Base-by-base conservation (phyloP, 2,329 filamentous ascomycete species). In the Botrytis porri region DNA sequence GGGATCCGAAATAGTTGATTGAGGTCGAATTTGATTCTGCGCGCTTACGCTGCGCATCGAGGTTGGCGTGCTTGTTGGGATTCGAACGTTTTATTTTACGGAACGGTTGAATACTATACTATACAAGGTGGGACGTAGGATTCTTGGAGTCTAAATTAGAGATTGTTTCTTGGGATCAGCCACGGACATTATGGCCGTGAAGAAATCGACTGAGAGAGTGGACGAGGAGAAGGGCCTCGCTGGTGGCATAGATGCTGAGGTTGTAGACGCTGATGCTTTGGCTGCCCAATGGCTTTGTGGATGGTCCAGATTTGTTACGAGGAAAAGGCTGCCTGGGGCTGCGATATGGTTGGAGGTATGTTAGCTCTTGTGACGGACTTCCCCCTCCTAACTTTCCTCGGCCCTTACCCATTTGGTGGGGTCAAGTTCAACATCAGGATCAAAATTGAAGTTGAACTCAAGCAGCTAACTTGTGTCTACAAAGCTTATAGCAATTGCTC, bases 261-360 rank as follows among this genome's bases (percentile, higher is more conserved):
- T 25, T 2, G 16, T 61, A 10, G 63, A n/a, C 1, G 48, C 48
- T 54, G 48, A 54, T 54, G 25, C 25, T 16, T n/a, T 54, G 25
- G 48, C 48, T 54, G 48, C n/a, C 16, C 48, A 54, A 54, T 54
- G 63, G 25, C 18, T 59, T 51, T 57, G 59, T 37, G 59, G 63
- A 61, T 61, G 67, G 75, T 71, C 63, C 41, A 62, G 70, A 62
- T 14, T 4, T 22, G 10, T 41, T 35, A 32, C 35, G 18, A 61
- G 25, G 60, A 59, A 41, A 59, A 70, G 41, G 16, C 25, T 57
- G 41, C 65, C 48, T 37, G 60, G 64, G 29, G 39, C 70, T 37
- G 45, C 59, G 51, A 67, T 74, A 63, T 75, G 74, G 61, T 75
- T 74, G 54, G 76, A 75, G 73, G 77, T 78, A 65, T 60, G 69